phyloP scores from a whole-genome alignment of 129 eudicot genomes.

The Oenanthe sinensis region DNA sequence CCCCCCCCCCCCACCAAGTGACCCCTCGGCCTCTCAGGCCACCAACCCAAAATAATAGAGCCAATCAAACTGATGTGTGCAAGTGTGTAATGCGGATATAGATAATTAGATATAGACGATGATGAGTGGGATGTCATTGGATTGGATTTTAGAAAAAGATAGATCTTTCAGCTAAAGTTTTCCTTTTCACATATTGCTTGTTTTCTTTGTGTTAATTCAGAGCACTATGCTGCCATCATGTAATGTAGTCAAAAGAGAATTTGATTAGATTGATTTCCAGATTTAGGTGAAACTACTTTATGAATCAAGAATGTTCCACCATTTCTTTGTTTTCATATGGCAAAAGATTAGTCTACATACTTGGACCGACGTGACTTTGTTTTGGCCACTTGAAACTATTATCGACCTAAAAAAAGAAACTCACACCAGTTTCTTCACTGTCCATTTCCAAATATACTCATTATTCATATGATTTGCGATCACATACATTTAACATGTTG shows the following conservation, averaged over 20 bases:
- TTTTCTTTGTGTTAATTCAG: constrained; percentile 2
- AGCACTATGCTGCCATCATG: constrained; percentile 13
- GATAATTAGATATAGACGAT: constrained; percentile 20
- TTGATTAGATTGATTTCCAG: constrained; percentile 24
- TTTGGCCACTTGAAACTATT: background rate
- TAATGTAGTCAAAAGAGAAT: constrained; percentile 14
- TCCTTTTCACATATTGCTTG: background rate
- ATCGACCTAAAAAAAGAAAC: background rate
- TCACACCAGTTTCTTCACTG: background rate
- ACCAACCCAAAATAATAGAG: background rate
- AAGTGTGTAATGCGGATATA: background rate
- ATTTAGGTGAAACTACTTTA: constrained; percentile 25
- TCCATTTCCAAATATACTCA: background rate
- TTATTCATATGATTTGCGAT: background rate
- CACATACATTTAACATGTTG: constrained; percentile 1
- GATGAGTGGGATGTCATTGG: constrained; percentile 15
- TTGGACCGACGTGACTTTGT: background rate
- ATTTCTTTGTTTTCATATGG: constrained; percentile 9
- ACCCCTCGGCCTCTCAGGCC: background rate
- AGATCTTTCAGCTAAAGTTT: background rate
- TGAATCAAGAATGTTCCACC: constrained; percentile 21
- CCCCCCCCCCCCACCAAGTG: too few relatives aligned
- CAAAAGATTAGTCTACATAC: background rate
- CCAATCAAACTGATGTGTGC: background rate
- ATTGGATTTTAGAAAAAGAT: constrained; percentile 6